A percentile compares a stretch with the other conserved stretches of the same genome.
These are phyloP conservation scores for Tetrahymena borealis DNA, from an alignment of 73 alveolate genomes.

Conservation along the genomic window DNA sequence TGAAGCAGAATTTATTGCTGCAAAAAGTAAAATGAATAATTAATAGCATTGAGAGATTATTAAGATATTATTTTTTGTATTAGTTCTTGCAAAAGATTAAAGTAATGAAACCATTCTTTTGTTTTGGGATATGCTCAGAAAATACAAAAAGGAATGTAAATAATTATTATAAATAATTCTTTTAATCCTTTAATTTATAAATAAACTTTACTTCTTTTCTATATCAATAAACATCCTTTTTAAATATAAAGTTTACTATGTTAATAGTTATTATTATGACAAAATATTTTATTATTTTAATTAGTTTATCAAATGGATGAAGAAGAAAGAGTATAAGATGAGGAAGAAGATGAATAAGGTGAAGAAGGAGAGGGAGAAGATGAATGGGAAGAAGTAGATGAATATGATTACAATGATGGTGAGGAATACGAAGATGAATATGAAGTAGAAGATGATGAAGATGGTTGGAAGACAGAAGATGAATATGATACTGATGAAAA, in stretches of 20 bases:
- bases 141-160: not conserved
- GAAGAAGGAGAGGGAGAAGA: conserved; percentile 21
- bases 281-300: not conserved
- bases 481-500: not conserved
- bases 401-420: not conserved
- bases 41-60: not conserved
- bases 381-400: not conserved
- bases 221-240: not conserved
- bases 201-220: not conserved
- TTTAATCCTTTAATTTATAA: not conserved
- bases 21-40: not conserved
- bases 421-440: not conserved
- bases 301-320: conserved; percentile 7
- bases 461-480: not conserved
- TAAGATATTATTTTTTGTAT: not conserved
- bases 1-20: not conserved
- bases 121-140: not conserved
- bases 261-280: not conserved
- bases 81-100: not conserved
- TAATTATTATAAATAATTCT: not conserved
- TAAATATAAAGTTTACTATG: not conserved
- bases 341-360: conserved; percentile 13
- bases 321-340: not conserved
- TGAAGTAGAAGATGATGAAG: not conserved
- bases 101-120: not conserved